Percentiles rank a stretch among this genome's conserved stretches.
These are phyloP conservation scores for Letharia lupina DNA, from an alignment of 495 filamentous ascomycete genomes.

Conservation along the genomic window DNA sequence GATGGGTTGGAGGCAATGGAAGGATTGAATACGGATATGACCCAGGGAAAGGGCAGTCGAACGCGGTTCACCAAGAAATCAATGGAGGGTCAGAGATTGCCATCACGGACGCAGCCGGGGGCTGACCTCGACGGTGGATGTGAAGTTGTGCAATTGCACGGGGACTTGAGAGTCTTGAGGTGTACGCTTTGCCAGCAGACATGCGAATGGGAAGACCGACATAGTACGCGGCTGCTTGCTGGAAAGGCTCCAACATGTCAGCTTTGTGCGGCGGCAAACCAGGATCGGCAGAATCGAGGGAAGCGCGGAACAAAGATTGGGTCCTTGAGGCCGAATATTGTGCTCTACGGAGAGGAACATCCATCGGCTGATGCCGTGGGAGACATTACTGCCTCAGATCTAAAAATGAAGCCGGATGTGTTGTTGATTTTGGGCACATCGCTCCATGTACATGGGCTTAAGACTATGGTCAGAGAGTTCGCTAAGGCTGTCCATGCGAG, in stretches of 20 bases:
- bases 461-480: constrained; percentile 58
- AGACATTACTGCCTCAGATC: constrained; percentile 53
- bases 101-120: constrained; percentile 12
- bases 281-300: constrained; percentile 48
- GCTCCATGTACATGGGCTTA: constrained; percentile 59
- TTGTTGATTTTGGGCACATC: constrained; percentile 61
- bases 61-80: constrained; percentile 29
- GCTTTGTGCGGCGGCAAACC: constrained; percentile 47
- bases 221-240: constrained; percentile 34
- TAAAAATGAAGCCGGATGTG: constrained; percentile 43
- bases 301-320: constrained; percentile 56
- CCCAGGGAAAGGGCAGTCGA: constrained; percentile 47
- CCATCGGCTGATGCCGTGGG: constrained; percentile 55
- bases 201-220: constrained; percentile 49
- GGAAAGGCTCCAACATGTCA: constrained; percentile 57
- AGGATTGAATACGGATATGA: constrained; percentile 44
- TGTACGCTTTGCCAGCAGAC: constrained; percentile 55
- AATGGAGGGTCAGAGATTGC: constrained; percentile 16
- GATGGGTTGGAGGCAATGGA: constrained; percentile 59
- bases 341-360: constrained; percentile 63
- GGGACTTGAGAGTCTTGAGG: constrained; percentile 49
- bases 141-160: constrained; percentile 60
- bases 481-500: constrained; percentile 59
- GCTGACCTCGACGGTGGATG: constrained; percentile 36
- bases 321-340: constrained; percentile 57